Conservation (phyloP, 2,329 filamentous ascomycete genomes). For the Fusarium nygamai region DNA sequence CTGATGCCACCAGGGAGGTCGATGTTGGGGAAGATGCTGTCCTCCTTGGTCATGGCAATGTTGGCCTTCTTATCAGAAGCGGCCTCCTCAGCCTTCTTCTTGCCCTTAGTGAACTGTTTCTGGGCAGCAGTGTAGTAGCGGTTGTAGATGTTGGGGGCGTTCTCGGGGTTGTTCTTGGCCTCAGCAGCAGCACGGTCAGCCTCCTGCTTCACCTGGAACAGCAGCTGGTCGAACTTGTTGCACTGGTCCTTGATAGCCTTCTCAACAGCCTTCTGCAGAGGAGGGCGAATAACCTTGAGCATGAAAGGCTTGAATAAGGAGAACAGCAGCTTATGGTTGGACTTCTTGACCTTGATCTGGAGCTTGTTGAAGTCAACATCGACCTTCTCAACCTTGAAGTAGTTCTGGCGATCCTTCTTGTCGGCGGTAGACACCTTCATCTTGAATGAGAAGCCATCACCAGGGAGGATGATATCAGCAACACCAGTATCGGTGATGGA, state of each 20-base stretch:
- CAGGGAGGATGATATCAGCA: constrained; percentile 87
- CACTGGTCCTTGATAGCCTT: constrained; percentile 88
- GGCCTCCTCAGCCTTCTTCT: constrained; percentile 76
- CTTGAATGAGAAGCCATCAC: constrained; percentile 90
- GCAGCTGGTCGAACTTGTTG: constrained; percentile 75
- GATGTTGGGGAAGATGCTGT: constrained; percentile 90
- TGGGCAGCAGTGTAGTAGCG: constrained; percentile 83
- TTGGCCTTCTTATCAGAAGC: constrained; percentile 75
- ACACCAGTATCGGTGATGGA: constrained; percentile 87
- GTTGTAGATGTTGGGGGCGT: constrained; percentile 84
- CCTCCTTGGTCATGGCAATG: constrained; percentile 70
- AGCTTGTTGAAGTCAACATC: constrained; percentile 84
- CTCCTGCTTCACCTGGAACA: constrained; percentile 84
- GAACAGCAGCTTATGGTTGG: constrained; percentile 93
- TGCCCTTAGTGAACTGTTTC: constrained; percentile 76
- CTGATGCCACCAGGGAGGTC: constrained; percentile 84
- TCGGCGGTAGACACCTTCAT: constrained; percentile 87
- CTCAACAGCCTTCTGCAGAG: constrained; percentile 86
- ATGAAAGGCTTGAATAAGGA: constrained; percentile 86
- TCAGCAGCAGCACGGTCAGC: constrained; percentile 77
- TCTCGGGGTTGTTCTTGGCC: constrained; percentile 67
- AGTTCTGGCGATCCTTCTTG: constrained; percentile 78
- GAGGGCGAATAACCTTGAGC: constrained; percentile 84
- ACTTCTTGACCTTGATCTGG: constrained; percentile 91
- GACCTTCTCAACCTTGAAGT: constrained; percentile 95